phyloP scores from a whole-genome alignment of 108 stramenopile genomes.

The Thalassiosira profunda region DNA sequence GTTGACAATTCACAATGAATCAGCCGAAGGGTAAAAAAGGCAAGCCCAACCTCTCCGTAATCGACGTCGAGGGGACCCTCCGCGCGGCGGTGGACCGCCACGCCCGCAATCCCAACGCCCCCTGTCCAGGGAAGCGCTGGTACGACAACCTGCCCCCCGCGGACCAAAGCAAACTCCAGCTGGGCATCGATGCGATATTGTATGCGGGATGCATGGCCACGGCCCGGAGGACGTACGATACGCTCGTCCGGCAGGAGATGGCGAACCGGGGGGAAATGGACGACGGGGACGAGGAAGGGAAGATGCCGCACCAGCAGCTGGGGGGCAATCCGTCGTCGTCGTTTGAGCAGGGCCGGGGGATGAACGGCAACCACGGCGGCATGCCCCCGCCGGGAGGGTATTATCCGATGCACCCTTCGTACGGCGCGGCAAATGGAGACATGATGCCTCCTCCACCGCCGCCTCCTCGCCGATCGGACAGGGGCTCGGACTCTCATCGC shows the following conservation, averaged over 20 bases:
- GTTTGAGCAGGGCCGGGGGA: no score
- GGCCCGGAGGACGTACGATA: conserved; percentile 64
- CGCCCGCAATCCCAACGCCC: conserved; percentile 1
- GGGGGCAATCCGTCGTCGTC: no score
- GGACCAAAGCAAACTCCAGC: conserved; percentile 56
- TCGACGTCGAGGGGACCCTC: conserved; percentile 43
- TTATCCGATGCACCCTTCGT: no score
- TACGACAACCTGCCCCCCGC: conserved; percentile 35
- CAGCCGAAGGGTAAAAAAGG: no score
- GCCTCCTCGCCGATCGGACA: no score
- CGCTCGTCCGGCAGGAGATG: conserved; percentile 53
- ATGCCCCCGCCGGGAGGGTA: no score
- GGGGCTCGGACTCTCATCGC: no score
- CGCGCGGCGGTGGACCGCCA: conserved; percentile 36
- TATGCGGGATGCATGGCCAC: conserved; percentile 77
- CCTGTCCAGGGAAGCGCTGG: conserved; percentile 52
- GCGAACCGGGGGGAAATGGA: conserved; percentile 22
- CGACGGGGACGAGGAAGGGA: neutral
- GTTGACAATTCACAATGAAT: no score
- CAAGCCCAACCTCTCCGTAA: conserved; percentile 16
- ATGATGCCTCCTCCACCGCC: no score
- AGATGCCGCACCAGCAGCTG: no score
- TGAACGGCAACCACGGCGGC: no score
- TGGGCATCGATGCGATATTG: conserved; percentile 62
- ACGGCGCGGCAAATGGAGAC: no score